Base-by-base conservation (phyloP, 2,329 filamentous ascomycete genomes). In the Simplicillium aogashimaense region DNA sequence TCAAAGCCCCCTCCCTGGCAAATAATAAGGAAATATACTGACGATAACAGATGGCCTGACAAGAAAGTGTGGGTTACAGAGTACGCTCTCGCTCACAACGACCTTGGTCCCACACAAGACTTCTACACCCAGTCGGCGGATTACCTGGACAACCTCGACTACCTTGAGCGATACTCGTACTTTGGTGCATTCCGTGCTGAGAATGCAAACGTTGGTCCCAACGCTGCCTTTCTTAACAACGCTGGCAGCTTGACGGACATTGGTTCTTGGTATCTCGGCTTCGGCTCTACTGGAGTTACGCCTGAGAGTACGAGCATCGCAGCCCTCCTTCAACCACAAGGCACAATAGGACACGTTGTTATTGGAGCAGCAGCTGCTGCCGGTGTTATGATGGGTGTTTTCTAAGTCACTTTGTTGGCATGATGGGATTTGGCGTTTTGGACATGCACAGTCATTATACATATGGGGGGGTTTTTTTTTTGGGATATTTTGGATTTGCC, bases 31-130 rank as follows among this genome's bases (percentile, higher is more conserved):
- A 30, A 30, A 31, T 25, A 16, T n/a, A 42, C 38, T 46, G 29
- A 45, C 5, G 11, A 15, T 11, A 5, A 20, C 36, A 77, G 74
- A 16, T 81, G 76, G 56, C 78, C 77, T 8, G 69, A 74, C 45
- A 65, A 67, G 29, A 68, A 72, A 3, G 75, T 89, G 45, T 90
- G 85, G 86, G 67, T 90, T 10, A 90, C 86, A 18, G 86, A 92
- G 59, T 88, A 82, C 56, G 84, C 81, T 30, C 70, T 71, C 40
- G 64, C 76, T 41, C 59, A 81, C 45, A 66, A 74, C 50, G 63
- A 70, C 18, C 67, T 86, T 13, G 43, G 55, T 2, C 59, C 67
- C 0, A 81, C 79, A 0, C 74, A 86, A 53, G 48, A 55, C 1
- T 87, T 85, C 54, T 88, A 76, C 64, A 86, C 87, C 51, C 67